A percentile compares a stretch with the other conserved stretches of the same genome.
These are phyloP conservation scores for Phlebiopsis gigantea DNA, from an alignment of 768 basidiomycete species.

Conservation along the genomic window DNA sequence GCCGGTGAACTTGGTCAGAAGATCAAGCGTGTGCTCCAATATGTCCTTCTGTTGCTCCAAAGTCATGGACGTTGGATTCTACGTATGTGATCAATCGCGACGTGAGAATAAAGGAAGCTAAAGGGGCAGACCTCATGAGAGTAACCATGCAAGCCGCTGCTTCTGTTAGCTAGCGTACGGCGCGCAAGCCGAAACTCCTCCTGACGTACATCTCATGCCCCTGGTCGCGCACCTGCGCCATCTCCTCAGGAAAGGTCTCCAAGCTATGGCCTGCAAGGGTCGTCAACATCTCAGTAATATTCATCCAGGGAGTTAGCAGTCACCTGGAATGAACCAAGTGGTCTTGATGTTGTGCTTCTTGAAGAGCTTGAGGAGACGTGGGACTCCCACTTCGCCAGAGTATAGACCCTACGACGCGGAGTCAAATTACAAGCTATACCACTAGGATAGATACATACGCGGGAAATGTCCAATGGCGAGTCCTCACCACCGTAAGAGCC, in stretches of 20 bases:
- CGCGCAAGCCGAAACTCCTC: background rate
- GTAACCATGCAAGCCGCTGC: conserved; percentile 63
- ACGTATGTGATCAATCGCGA: background rate
- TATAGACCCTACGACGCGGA: conserved; percentile 47
- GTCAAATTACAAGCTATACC: background rate
- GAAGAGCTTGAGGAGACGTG: conserved; percentile 66
- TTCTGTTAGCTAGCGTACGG: background rate
- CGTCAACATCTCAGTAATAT: background rate
- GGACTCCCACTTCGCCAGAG: conserved; percentile 70
- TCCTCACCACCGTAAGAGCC: conserved; percentile 76
- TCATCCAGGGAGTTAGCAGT: background rate
- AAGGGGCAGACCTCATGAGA: conserved; percentile 49
- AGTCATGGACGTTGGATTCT: conserved; percentile 59
- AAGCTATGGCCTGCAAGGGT: conserved; percentile 51
- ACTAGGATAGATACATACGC: too few species aligned
- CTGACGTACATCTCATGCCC: conserved; percentile 60
- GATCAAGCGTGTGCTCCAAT: conserved; percentile 55
- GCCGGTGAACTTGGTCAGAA: conserved; percentile 63
- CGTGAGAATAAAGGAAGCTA: background rate
- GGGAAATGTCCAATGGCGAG: conserved; percentile 62
- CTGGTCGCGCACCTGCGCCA: conserved; percentile 64
- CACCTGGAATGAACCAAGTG: conserved; percentile 75
- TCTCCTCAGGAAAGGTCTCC: conserved; percentile 69
- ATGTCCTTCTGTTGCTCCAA: conserved; percentile 68
- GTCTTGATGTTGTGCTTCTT: conserved; percentile 62